Evolutionary conservation across 441 rosid genomes (phyloP).

Genomic region (Brassica balearica): DNA sequence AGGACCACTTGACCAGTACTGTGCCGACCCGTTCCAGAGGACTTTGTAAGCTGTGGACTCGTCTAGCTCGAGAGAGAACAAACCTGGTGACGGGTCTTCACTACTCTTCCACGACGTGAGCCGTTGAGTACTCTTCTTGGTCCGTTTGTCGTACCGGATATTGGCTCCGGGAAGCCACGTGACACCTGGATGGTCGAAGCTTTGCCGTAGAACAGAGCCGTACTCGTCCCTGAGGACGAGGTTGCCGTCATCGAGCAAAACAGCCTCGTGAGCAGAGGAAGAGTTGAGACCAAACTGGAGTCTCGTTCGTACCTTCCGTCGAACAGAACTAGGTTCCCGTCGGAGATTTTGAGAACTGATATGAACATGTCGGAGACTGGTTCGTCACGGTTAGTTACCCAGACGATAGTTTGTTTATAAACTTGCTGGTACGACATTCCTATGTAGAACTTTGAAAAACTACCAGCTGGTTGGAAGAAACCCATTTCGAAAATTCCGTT

Average conservation of each 20-base stretch:
- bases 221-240: constrained; percentile 55
- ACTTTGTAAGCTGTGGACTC: constrained; percentile 53
- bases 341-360: constrained; percentile 48
- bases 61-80: constrained; percentile 63
- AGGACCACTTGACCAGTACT: constrained; percentile 69
- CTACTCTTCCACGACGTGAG: constrained; percentile 67
- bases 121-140: constrained; percentile 33
- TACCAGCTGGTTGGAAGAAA: neutral
- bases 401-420: constrained; percentile 40
- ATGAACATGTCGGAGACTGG: constrained; percentile 43
- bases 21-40: constrained; percentile 53
- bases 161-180: constrained; percentile 79
- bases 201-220: constrained; percentile 55
- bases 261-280: constrained; percentile 44
- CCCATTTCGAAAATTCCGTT: neutral
- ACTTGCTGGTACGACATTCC: neutral
- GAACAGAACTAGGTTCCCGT: constrained; percentile 59
- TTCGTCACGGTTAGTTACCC: constrained; percentile 64
- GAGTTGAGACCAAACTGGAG: constrained; percentile 53
- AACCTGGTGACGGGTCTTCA: constrained; percentile 71
- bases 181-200: constrained; percentile 62
- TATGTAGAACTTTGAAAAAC: neutral
- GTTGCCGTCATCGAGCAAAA: constrained; percentile 63
- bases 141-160: constrained; percentile 53
- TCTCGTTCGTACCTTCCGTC: constrained; percentile 34